Conservation (phyloP, 2,329 filamentous ascomycete genomes). For the Botrytis elliptica region DNA sequence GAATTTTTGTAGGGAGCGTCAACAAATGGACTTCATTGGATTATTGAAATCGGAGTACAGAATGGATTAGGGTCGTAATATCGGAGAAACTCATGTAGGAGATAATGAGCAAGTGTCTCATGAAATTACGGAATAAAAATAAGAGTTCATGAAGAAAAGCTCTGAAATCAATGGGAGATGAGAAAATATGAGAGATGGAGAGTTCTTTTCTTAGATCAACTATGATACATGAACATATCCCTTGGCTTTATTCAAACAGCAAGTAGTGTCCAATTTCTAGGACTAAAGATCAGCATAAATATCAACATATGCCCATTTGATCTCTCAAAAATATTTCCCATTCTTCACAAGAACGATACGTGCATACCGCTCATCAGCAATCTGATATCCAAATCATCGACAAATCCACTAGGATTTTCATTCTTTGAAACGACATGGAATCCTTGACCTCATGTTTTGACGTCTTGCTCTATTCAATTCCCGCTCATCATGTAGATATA, state of each 20-base stretch:
- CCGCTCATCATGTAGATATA: background rate
- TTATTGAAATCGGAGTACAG: background rate
- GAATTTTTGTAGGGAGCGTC: background rate
- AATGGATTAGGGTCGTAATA: background rate
- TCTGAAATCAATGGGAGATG: background rate
- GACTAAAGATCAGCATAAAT: conserved; percentile 6
- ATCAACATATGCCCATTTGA: background rate
- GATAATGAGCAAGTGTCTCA: background rate
- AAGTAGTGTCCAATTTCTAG: background rate
- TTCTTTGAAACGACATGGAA: background rate
- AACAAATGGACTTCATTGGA: background rate
- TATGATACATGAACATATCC: background rate
- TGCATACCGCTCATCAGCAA: background rate
- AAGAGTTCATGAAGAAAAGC: background rate
- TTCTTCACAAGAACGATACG: background rate
- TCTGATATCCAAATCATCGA: background rate
- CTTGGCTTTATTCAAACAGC: background rate
- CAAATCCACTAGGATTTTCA: background rate
- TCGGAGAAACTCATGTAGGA: background rate
- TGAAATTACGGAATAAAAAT: background rate
- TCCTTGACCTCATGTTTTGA: background rate
- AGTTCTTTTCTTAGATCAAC: conserved; percentile 22
- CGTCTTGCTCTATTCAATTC: background rate
- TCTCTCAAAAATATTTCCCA: too few species aligned
- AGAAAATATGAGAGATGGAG: background rate